These are phyloP conservation scores for Metschnikowia picachoensis DNA, from an alignment of 805 yeast genomes.

Conservation along the genomic window DNA sequence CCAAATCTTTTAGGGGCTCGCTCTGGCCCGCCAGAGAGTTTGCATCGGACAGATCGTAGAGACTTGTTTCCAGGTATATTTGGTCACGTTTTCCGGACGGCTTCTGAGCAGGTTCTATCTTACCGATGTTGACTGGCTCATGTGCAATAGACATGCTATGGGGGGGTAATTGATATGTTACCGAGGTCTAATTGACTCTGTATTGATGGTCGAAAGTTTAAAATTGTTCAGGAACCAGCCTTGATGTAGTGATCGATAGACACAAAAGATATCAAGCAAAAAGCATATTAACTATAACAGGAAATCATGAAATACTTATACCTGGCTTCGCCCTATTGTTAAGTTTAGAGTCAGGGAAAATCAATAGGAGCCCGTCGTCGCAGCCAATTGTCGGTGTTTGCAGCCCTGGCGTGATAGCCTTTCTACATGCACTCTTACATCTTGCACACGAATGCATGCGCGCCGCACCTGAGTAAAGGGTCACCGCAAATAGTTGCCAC, in stretches of 20 bases:
- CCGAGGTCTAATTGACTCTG: no score
- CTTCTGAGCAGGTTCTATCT: neutral
- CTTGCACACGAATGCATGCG: neutral
- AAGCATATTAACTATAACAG: neutral
- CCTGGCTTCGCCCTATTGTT: slow-evolving; percentile 3
- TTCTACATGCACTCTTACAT: neutral
- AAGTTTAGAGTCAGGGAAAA: neutral
- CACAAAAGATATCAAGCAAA: neutral
- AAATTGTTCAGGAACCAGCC: no score
- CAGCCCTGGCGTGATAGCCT: slow-evolving; percentile 4
- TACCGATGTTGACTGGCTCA: neutral
- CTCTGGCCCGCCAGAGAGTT: slow-evolving; percentile 5
- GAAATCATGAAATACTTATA: slow-evolving; percentile 4
- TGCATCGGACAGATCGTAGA: slow-evolving; percentile 7
- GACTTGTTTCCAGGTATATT: neutral
- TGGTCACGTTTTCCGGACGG: slow-evolving; percentile 1
- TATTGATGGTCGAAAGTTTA: no score
- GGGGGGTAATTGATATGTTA: no score
- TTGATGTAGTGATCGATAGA: neutral
- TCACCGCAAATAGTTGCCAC: slow-evolving; percentile 3
- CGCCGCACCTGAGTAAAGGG: slow-evolving; percentile 3
- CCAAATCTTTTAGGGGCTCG: slow-evolving; percentile 7
- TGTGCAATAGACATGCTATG: neutral
- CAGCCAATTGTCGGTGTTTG: slow-evolving; percentile 8
- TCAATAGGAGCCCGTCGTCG: slow-evolving; percentile 6